Percentiles rank a stretch among this genome's conserved stretches.
Evolutionary conservation across 2,329 filamentous ascomycete genomes (phyloP).

Genomic region (Thelonectria discophora): DNA sequence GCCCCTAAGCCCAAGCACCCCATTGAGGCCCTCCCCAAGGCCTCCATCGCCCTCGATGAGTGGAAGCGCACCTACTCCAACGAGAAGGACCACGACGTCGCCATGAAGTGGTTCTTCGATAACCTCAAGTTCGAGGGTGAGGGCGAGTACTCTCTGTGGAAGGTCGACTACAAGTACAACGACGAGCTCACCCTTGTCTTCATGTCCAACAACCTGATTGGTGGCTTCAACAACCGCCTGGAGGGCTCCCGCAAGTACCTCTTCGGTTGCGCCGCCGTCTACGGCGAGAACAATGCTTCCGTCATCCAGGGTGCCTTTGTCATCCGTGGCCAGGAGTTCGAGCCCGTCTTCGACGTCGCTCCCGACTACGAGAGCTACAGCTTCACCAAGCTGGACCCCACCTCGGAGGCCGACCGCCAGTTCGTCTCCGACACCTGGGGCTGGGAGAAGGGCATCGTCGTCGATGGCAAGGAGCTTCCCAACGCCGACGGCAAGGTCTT

Average conservation of each 20-base stretch:
- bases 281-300: slow-evolving; percentile 87
- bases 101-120: slow-evolving; percentile 98
- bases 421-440: slow-evolving; percentile 89
- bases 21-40: slow-evolving; percentile 81
- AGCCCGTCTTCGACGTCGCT: slow-evolving; percentile 93
- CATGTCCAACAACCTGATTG: slow-evolving; percentile 99
- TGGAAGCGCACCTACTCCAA: slow-evolving; percentile 99
- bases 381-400: slow-evolving; percentile 95
- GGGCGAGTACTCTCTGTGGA: slow-evolving; percentile 88
- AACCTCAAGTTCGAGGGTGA: slow-evolving; percentile 82
- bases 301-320: slow-evolving; percentile 94
- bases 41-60: slow-evolving; percentile 88
- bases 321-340: slow-evolving; percentile 87
- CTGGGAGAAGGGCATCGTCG: slow-evolving; percentile 85
- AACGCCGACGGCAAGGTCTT: slow-evolving; percentile 97
- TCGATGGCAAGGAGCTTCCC: slow-evolving; percentile 87
- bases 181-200: slow-evolving; percentile 96
- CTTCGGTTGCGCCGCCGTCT: slow-evolving; percentile 91
- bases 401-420: slow-evolving; percentile 83
- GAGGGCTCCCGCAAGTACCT: slow-evolving; percentile 98
- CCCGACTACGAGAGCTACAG: slow-evolving; percentile 97
- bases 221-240: slow-evolving; percentile 96
- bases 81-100: slow-evolving; percentile 78
- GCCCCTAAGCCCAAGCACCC: slow-evolving; percentile 97
- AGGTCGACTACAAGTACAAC: slow-evolving; percentile 98